Evolutionary conservation across 345 rosid species (phyloP), one percentile per base, ranked within the genome.

Genomic region (Rhizophora mangle): DNA sequence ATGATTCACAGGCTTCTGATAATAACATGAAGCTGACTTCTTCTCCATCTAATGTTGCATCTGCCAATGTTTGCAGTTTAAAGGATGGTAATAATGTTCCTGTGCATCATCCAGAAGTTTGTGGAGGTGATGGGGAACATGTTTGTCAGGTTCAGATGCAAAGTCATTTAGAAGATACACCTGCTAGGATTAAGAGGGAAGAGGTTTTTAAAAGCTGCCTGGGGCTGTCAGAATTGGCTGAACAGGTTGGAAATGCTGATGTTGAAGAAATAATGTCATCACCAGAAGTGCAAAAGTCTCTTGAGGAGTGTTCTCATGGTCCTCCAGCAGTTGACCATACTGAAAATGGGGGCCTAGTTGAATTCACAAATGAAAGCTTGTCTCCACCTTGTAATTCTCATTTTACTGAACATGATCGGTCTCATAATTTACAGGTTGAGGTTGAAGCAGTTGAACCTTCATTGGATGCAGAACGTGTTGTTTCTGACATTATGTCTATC

Each of bases 161-260:
- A 52, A 78, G 54, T 69, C 68, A 60, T 62, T 39, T 67, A 58
- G 79, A 72, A 67, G 81, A 68, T 68, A 63, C 65, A 66, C 56
- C 76, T 58, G 59, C 56, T 47, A 63, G 72, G 60, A 70, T 24
- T 68, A 82, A 81, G 78, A 72, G 46, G 51, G 82, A 67, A 60
- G 87, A 82, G 52, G 71, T 78, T 80, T 82, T 72, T 64, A 76
- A 74, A 77, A 88, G 91, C 79, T 80, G 84, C 75, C 66, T 72
- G 58, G 89, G 79, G 65, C 74, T 85, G 65, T 31, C 82, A 55
- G 84, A 81, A 74, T 63, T 86, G 67, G 83, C 64, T 31, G 74
- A 70, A 62, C 67, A 59, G 55, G 72, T 61, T 72, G 87, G 58
- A 70, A 75, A 70, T 70, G 68, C 10, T 2, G 70, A 70, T 67